Evolutionary conservation across 805 yeast species (phyloP).

Genomic region (Suhomyces faveliae): DNA sequence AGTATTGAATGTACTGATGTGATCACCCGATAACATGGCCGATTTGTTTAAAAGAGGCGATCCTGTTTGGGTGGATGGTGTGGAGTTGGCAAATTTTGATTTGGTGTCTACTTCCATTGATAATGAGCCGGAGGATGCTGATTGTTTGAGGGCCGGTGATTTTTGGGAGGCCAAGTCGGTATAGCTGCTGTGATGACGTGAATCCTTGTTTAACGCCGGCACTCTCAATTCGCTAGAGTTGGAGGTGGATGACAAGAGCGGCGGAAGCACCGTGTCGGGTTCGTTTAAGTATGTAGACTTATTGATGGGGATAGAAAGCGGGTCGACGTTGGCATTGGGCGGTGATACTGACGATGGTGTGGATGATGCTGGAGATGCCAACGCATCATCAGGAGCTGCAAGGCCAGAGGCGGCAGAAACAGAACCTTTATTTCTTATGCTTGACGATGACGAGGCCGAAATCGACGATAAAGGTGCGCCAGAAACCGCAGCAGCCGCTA

Average conservation of each 20-base stretch:
- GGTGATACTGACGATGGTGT: slow-evolving; percentile 4
- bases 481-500: slow-evolving; percentile 10
- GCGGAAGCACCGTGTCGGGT: slow-evolving; percentile 1
- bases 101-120: background rate
- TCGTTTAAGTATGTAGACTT: background rate
- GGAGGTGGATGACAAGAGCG: background rate
- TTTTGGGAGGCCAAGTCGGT: slow-evolving; percentile 2
- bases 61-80: background rate
- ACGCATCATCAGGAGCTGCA: background rate
- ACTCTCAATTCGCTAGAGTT: slow-evolving; percentile 5
- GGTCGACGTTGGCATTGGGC: background rate
- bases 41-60: slow-evolving; percentile 2
- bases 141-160: background rate
- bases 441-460: background rate
- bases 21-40: slow-evolving; percentile 1
- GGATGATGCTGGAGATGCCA: slow-evolving; percentile 3
- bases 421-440: background rate
- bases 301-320: slow-evolving; percentile 4
- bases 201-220: slow-evolving; percentile 1
- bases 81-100: background rate
- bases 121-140: background rate
- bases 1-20: slow-evolving; percentile 11
- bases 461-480: slow-evolving; percentile 5
- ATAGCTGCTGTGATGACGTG: slow-evolving; percentile 3
- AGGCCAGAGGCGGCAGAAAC: background rate